Evolutionary conservation across 139 green algal species (phyloP).

Genomic region (Picochlorum sp.): DNA sequence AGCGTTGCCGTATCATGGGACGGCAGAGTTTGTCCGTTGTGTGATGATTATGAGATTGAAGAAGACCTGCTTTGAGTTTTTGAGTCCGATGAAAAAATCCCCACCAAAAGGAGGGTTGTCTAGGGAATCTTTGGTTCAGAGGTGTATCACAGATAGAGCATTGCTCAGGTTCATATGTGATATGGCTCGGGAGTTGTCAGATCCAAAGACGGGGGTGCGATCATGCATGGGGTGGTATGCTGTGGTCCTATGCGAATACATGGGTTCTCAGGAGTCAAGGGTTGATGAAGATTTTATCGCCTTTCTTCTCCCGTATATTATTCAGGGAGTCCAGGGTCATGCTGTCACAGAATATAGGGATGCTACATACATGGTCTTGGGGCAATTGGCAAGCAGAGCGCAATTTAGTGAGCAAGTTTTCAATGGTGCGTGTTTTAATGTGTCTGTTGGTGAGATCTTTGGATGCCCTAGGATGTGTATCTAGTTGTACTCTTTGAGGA

Average conservation of each 20-base stretch:
- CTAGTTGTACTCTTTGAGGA: slow-evolving; percentile 5
- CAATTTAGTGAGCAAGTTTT: slow-evolving; percentile 38
- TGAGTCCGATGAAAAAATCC: slow-evolving; percentile 52
- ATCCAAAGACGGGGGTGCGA: slow-evolving; percentile 7
- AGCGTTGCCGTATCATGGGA: slow-evolving; percentile 79
- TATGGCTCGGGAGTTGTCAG: slow-evolving; percentile 27
- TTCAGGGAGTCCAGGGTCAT: slow-evolving; percentile 40
- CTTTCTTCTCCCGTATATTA: slow-evolving; percentile 58
- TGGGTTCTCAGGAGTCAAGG: slow-evolving; percentile 3
- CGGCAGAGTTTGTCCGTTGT: slow-evolving; percentile 83
- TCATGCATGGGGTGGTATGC: slow-evolving; percentile 64
- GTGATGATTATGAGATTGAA: slow-evolving; percentile 60
- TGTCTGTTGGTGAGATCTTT: neutral
- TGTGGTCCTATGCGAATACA: slow-evolving; percentile 53
- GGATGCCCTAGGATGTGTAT: neutral
- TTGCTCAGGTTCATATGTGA: slow-evolving; percentile 51
- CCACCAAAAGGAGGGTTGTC: slow-evolving; percentile 47
- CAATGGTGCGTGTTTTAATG: slow-evolving; percentile 11
- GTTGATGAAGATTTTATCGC: slow-evolving; percentile 23
- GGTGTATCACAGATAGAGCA: slow-evolving; percentile 52
- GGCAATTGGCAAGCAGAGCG: slow-evolving; percentile 46
- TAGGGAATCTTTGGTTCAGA: slow-evolving; percentile 48
- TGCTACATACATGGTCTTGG: slow-evolving; percentile 66
- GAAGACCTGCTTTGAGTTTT: slow-evolving; percentile 45
- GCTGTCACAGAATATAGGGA: slow-evolving; percentile 47